Evolutionary conservation across 2,329 filamentous ascomycete genomes (phyloP).

Genomic region (Pseudocercospora vitis): DNA sequence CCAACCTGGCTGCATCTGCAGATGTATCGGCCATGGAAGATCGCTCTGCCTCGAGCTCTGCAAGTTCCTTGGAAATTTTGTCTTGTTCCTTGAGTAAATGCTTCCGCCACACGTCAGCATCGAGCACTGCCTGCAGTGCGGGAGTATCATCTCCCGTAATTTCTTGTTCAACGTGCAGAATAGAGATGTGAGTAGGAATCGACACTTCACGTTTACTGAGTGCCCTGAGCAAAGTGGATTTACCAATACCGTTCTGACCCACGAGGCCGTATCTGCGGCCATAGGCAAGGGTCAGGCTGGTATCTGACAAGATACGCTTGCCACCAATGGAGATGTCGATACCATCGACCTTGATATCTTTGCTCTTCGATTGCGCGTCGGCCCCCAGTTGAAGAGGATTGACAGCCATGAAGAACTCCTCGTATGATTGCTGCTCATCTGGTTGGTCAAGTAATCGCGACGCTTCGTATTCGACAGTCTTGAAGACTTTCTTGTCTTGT

Average conservation of each 20-base stretch:
- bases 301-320: conserved; percentile 84
- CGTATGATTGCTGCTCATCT: conserved; percentile 84
- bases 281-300: conserved; percentile 84
- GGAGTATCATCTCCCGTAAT: conserved; percentile 94
- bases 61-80: conserved; percentile 75
- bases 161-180: conserved; percentile 99
- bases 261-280: conserved; percentile 94
- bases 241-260: conserved; percentile 95
- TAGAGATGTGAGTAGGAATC: conserved; percentile 96
- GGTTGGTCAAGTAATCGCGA: conserved; percentile 83
- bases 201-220: conserved; percentile 89
- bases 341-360: conserved; percentile 97
- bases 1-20: conserved; percentile 78
- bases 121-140: conserved; percentile 89
- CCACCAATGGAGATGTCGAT: conserved; percentile 93
- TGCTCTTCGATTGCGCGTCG: conserved; percentile 74
- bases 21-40: conserved; percentile 86
- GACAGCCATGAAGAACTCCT: conserved; percentile 99
- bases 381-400: conserved; percentile 88
- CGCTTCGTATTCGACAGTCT: conserved; percentile 96
- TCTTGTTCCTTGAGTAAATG: conserved; percentile 86
- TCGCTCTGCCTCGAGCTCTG: conserved; percentile 72
- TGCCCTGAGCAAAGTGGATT: conserved; percentile 83
- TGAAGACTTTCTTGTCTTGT: conserved; percentile 97
- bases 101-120: conserved; percentile 98